A percentile compares a stretch with the other conserved stretches of the same genome.
Evolutionary conservation across 108 stramenopile genomes (phyloP).

Genomic region (Skeletonema grethae): DNA sequence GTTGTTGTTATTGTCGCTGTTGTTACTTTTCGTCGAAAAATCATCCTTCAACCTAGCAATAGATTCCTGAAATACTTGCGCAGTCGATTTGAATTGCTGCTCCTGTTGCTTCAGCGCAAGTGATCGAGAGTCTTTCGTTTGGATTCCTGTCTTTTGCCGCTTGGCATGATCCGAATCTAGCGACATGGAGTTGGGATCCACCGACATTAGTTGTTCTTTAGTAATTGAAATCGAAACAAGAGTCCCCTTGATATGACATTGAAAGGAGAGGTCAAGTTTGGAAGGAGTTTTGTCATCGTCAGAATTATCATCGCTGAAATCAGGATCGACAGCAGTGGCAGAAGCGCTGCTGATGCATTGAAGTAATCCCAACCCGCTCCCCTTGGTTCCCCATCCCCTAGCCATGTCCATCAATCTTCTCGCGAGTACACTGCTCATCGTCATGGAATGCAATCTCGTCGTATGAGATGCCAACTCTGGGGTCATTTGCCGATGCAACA

Average conservation of each 20-base stretch:
- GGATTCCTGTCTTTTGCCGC: slow-evolving; percentile 6
- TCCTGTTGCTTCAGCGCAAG: background rate
- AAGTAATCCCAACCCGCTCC: slow-evolving; percentile 75
- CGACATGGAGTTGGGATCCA: background rate
- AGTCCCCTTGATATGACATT: background rate
- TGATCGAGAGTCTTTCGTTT: slow-evolving; percentile 3
- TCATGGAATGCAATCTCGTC: slow-evolving; percentile 59
- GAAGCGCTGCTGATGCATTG: slow-evolving; percentile 41
- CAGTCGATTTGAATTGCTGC: slow-evolving; percentile 44
- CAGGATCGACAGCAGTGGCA: slow-evolving; percentile 1
- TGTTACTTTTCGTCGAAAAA: background rate
- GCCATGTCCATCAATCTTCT: slow-evolving; percentile 73
- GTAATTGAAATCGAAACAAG: background rate
- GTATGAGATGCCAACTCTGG: slow-evolving; percentile 76
- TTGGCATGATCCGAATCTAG: slow-evolving; percentile 5
- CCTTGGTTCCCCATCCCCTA: slow-evolving; percentile 87
- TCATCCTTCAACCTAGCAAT: slow-evolving; percentile 24
- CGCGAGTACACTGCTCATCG: slow-evolving; percentile 40
- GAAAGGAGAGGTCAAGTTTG: background rate
- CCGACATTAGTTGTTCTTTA: background rate
- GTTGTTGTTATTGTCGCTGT: background rate
- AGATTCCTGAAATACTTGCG: slow-evolving; percentile 43
- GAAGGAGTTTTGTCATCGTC: slow-evolving; percentile 1
- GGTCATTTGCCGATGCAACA: slow-evolving; percentile 84
- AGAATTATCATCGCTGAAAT: background rate